Conservation (phyloP, 805 yeast species). For the Scheffersomyces spartinae region DNA sequence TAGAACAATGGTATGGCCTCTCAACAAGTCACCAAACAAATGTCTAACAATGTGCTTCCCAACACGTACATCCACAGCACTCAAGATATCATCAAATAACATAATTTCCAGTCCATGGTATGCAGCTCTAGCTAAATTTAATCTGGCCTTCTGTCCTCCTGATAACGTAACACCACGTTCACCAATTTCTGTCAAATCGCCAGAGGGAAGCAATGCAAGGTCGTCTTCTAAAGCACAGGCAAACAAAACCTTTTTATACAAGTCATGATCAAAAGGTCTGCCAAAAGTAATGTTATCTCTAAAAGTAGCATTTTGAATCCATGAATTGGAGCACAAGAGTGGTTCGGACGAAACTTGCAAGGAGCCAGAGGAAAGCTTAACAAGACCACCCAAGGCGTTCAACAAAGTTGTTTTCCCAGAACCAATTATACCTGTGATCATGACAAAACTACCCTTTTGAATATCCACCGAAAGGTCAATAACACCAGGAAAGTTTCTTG, state of each 20-base stretch:
- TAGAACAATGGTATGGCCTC: constrained; percentile 22
- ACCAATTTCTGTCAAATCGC: constrained; percentile 32
- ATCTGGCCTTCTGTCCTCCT: constrained; percentile 36
- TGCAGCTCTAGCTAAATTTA: constrained; percentile 32
- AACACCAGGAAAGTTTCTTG: constrained; percentile 19
- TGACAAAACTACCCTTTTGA: constrained; percentile 23
- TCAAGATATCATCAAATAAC: constrained; percentile 32
- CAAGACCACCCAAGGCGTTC: constrained; percentile 27
- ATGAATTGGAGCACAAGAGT: constrained; percentile 25
- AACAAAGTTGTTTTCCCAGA: constrained; percentile 32
- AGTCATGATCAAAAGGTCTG: constrained; percentile 14
- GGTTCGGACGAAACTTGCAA: constrained; percentile 16
- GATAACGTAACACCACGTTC: constrained; percentile 34
- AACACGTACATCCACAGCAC: constrained; percentile 33
- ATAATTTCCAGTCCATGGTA: constrained; percentile 22
- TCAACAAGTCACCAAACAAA: constrained; percentile 22
- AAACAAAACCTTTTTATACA: constrained; percentile 16
- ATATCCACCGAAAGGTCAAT: constrained; percentile 19
- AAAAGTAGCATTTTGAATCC: constrained; percentile 34
- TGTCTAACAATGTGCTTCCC: constrained; percentile 28
- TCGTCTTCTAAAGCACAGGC: constrained; percentile 33
- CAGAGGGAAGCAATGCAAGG: constrained; percentile 19
- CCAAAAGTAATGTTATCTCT: constrained; percentile 30
- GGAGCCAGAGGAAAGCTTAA: constrained; percentile 20
- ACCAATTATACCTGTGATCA: constrained; percentile 32